Evolutionary conservation across 345 rosid species (phyloP).

Genomic region (Litchi chinensis): DNA sequence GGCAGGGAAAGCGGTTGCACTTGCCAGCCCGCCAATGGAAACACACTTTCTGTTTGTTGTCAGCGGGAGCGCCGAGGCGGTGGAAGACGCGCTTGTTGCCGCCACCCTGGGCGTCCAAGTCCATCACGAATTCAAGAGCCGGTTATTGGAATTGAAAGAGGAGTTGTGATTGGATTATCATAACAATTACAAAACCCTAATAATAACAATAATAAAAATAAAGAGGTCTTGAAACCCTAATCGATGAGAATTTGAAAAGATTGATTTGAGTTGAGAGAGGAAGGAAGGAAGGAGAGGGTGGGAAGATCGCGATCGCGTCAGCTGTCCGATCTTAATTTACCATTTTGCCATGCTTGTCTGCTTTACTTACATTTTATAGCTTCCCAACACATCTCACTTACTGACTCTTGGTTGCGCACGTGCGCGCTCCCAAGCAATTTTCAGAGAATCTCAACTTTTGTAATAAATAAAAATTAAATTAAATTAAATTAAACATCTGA

Average conservation of each 20-base stretch:
- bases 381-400: no score
- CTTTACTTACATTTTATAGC: no score
- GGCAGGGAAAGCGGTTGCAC: constrained; percentile 72
- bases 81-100: constrained; percentile 74
- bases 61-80: constrained; percentile 53
- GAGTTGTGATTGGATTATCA: no score
- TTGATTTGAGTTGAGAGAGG: background rate
- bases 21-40: constrained; percentile 87
- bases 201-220: no score
- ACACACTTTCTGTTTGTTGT: constrained; percentile 67
- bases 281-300: background rate
- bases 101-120: constrained; percentile 69
- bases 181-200: no score
- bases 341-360: background rate
- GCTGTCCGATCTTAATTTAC: constrained; percentile 5
- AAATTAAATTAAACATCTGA: no score
- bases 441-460: no score
- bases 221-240: no score
- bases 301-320: constrained; percentile 17
- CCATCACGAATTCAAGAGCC: constrained; percentile 42
- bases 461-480: no score
- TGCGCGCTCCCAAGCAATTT: no score
- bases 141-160: no score
- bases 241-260: background rate
- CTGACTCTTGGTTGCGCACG: no score